Conservation (phyloP, 768 basidiomycete species). For the Lactifluus hygrophoroides region DNA sequence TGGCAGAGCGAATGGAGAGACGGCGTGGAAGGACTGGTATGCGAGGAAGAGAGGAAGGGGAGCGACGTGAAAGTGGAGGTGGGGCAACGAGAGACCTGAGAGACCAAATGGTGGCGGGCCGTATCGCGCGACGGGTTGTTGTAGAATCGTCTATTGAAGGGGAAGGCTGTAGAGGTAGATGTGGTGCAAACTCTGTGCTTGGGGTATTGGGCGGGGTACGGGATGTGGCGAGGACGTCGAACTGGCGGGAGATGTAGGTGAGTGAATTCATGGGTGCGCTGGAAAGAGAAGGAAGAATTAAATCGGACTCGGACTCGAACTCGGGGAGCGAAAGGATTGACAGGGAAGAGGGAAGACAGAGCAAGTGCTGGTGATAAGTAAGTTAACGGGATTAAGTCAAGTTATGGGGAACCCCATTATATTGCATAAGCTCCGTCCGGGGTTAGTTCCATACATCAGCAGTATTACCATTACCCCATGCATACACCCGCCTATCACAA, state of each 20-base stretch:
- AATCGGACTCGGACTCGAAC: no score
- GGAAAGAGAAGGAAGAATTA: not conserved
- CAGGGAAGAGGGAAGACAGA: not conserved
- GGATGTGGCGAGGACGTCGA: conserved; percentile 63
- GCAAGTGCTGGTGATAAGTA: not conserved
- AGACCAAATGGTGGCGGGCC: conserved; percentile 16
- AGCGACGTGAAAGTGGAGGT: conserved; percentile 15
- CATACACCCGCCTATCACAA: no score
- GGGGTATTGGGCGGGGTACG: conserved; percentile 53
- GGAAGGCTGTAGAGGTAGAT: conserved; percentile 18
- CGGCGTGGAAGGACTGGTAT: conserved; percentile 14
- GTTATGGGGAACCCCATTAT: not conserved
- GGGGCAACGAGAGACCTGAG: conserved; percentile 20
- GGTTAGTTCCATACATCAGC: no score
- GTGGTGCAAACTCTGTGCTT: conserved; percentile 28
- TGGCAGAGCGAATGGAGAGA: conserved; percentile 11
- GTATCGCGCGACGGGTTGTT: not conserved
- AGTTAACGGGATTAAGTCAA: not conserved
- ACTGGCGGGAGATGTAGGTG: conserved; percentile 70
- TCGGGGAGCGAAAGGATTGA: no score
- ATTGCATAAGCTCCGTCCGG: no score
- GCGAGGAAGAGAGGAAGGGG: conserved; percentile 15
- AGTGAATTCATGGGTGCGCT: conserved; percentile 63
- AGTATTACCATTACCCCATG: no score
- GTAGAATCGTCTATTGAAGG: conserved; percentile 5